Evolutionary conservation across 345 rosid genomes (phyloP).

Genomic region (Gossypium anomalum): DNA sequence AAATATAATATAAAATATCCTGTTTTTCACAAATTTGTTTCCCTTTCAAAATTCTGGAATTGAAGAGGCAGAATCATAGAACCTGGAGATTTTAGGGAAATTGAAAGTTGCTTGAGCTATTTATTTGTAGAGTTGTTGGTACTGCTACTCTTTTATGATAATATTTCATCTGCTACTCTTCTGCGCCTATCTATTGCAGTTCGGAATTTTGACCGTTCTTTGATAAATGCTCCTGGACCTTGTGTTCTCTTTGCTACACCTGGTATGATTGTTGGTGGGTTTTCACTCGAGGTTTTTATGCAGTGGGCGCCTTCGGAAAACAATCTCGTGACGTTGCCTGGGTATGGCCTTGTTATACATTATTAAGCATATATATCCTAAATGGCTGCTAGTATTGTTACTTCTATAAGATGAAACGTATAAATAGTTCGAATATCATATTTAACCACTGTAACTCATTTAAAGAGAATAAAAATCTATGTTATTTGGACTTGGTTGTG

Average conservation of each 20-base stretch:
- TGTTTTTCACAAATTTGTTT: no score
- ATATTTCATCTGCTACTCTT: background rate
- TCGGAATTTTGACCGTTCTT: constrained; percentile 69
- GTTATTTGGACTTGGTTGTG: background rate
- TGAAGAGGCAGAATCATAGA: background rate
- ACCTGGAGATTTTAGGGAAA: background rate
- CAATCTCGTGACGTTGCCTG: constrained; percentile 90
- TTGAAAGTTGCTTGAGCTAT: background rate
- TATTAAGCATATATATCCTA: background rate
- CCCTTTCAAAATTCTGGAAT: background rate
- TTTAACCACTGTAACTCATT: background rate
- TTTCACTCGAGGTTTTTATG: constrained; percentile 90
- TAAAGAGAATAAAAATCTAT: background rate
- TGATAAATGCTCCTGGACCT: constrained; percentile 83
- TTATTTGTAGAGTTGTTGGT: background rate
- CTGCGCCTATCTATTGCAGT: constrained; percentile 42
- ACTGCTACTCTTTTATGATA: background rate
- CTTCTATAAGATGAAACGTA: background rate
- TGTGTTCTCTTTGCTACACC: constrained; percentile 99
- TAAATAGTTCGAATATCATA: background rate
- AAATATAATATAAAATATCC: no score
- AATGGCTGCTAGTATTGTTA: background rate
- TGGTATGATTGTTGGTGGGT: constrained; percentile 94
- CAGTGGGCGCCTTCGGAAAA: constrained; percentile 86
- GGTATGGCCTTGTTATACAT: constrained; percentile 36